These are phyloP conservation scores for Trifolium pratense DNA, from an alignment of 306 rosid genomes.

Conservation along the genomic window DNA sequence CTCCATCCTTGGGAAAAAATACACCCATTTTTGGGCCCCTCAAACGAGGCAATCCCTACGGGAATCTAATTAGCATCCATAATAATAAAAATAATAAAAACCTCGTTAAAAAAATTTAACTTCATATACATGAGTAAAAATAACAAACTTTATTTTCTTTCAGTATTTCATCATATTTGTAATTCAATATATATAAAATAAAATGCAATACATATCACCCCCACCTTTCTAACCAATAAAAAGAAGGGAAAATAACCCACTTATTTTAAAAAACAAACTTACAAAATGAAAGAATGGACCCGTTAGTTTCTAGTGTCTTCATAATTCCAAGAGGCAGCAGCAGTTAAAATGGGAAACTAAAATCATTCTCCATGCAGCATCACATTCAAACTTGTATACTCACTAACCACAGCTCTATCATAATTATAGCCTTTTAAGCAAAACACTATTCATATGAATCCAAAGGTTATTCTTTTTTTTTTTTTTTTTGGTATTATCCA, in stretches of 20 bases:
- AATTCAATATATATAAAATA: constrained; percentile 47
- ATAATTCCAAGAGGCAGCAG: constrained; percentile 54
- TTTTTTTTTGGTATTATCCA: too few relatives aligned
- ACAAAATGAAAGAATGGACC: constrained; percentile 66
- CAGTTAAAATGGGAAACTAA: constrained; percentile 45
- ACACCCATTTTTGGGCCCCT: too few relatives aligned
- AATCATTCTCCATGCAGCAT: constrained; percentile 67
- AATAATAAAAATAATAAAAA: too few relatives aligned
- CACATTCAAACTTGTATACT: constrained; percentile 31
- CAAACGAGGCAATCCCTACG: too few relatives aligned
- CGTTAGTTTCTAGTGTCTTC: constrained; percentile 45
- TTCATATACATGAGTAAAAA: not conserved
- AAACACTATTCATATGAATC: too few relatives aligned
- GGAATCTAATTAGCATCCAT: too few relatives aligned
- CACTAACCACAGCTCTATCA: too few relatives aligned
- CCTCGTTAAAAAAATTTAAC: not conserved
- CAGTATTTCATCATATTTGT: constrained; percentile 41
- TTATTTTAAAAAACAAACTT: constrained; percentile 42
- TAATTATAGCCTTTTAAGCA: too few relatives aligned
- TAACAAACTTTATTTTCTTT: constrained; percentile 20
- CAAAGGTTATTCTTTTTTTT: too few relatives aligned
- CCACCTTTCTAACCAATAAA: constrained; percentile 46
- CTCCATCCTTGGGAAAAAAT: too few relatives aligned
- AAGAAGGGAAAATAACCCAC: not conserved
- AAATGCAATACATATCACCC: constrained; percentile 58